Conservation (phyloP, 2,329 filamentous ascomycete species). For the Trichoderma sp. region DNA sequence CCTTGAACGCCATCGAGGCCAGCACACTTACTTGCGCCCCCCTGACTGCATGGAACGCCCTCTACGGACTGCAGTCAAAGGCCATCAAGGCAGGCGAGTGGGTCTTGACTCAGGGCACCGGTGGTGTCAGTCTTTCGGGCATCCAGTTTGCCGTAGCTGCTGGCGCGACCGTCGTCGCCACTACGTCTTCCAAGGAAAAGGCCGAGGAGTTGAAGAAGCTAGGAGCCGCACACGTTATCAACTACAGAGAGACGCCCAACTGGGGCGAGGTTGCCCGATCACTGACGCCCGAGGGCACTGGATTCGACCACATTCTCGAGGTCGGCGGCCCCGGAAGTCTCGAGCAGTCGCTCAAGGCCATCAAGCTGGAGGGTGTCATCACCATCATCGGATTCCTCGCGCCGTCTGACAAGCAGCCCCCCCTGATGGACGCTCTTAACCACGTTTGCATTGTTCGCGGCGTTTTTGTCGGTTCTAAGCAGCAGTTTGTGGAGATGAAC, state of each 20-base stretch:
- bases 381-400: slow-evolving; percentile 38
- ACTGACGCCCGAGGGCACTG: slow-evolving; percentile 38
- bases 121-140: slow-evolving; percentile 45
- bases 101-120: slow-evolving; percentile 46
- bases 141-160: slow-evolving; percentile 46
- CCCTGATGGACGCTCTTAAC: slow-evolving; percentile 1
- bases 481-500: slow-evolving; percentile 49
- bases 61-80: slow-evolving; percentile 49
- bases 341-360: slow-evolving; percentile 42
- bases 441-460: slow-evolving; percentile 39
- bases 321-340: slow-evolving; percentile 45
- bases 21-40: slow-evolving; percentile 55
- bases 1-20: slow-evolving; percentile 49
- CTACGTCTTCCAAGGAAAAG: slow-evolving; percentile 43
- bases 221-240: slow-evolving; percentile 47
- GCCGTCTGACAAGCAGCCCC: slow-evolving; percentile 1
- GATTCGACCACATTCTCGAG: slow-evolving; percentile 49
- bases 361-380: slow-evolving; percentile 46
- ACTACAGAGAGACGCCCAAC: slow-evolving; percentile 43
- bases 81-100: slow-evolving; percentile 37
- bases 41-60: slow-evolving; percentile 59
- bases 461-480: slow-evolving; percentile 42
- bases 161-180: slow-evolving; percentile 46
- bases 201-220: slow-evolving; percentile 40
- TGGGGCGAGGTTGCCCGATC: slow-evolving; percentile 44